Percentiles rank a stretch among this genome's conserved stretches.
phyloP scores from a whole-genome alignment of 2,329 filamentous ascomycete genomes.

The Dothistroma pini region DNA sequence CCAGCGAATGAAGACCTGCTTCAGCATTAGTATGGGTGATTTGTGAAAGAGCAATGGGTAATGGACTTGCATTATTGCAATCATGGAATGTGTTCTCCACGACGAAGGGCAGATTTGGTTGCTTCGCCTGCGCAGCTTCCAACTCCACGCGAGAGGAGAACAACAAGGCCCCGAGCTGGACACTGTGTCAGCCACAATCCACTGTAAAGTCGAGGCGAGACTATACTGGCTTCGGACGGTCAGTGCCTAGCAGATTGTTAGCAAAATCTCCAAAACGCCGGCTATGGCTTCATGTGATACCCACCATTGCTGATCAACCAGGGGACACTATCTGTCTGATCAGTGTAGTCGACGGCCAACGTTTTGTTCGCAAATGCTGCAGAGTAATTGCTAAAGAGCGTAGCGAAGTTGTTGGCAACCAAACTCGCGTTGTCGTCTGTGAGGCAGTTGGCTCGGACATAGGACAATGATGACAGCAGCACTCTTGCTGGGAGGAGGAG shows the following conservation, averaged over 20 bases:
- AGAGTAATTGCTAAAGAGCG: conserved; percentile 22
- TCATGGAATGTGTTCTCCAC: conserved; percentile 28
- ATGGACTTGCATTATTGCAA: conserved; percentile 16
- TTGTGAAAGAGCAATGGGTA: neutral
- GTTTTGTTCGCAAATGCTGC: conserved; percentile 12
- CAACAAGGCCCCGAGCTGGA: conserved; percentile 17
- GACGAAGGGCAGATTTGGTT: conserved; percentile 27
- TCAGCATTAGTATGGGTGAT: neutral
- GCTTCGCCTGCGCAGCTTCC: conserved; percentile 23
- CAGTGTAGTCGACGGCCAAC: conserved; percentile 20
- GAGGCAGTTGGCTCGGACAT: conserved; percentile 12
- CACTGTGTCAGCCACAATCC: neutral
- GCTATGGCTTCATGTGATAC: neutral
- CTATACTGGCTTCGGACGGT: neutral
- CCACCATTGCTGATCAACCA: conserved; percentile 22
- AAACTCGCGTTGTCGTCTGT: conserved; percentile 12
- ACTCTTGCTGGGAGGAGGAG: too few relatives aligned
- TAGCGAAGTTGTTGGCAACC: conserved; percentile 22
- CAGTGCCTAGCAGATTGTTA: neutral
- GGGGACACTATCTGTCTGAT: conserved; percentile 26
- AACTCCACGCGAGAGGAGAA: conserved; percentile 21
- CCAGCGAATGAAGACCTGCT: conserved; percentile 24
- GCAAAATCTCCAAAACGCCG: neutral
- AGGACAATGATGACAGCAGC: too few relatives aligned
- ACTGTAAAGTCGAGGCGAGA: neutral